Percentiles rank a stretch among this genome's conserved stretches.
Evolutionary conservation across 371 early-diverging fungal species (phyloP).

Genomic region (Actinomucor elegans): DNA sequence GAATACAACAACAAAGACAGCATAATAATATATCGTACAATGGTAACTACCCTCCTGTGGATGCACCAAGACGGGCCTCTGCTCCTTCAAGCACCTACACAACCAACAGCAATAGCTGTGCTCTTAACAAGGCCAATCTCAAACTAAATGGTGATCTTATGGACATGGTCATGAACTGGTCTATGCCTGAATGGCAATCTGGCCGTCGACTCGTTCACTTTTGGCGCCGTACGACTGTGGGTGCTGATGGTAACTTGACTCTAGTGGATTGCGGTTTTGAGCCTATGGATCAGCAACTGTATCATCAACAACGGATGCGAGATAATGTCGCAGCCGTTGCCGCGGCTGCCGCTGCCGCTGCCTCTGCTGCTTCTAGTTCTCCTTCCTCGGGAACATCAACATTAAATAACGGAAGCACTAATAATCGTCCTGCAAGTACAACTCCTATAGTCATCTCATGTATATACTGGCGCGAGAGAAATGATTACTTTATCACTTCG

Average conservation of each 20-base stretch:
- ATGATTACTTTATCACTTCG: constrained; percentile 76
- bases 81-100: constrained; percentile 1
- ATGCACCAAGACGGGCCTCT: neutral
- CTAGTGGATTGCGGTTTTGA: constrained; percentile 17
- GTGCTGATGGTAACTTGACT: neutral
- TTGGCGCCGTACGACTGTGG: constrained; percentile 34
- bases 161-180: constrained; percentile 40
- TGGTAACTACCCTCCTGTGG: neutral
- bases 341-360: constrained; percentile 8
- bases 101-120: constrained; percentile 11
- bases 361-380: neutral
- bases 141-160: constrained; percentile 12
- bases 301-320: constrained; percentile 17
- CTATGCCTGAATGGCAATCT: constrained; percentile 61
- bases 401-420: neutral
- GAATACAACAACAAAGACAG: neutral
- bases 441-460: constrained; percentile 19
- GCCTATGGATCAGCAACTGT: constrained; percentile 12
- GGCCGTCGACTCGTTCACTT: constrained; percentile 78
- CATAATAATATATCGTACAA: neutral
- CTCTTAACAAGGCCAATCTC: constrained; percentile 12
- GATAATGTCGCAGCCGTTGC: constrained; percentile 11
- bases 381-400: neutral
- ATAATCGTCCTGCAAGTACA: neutral
- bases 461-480: constrained; percentile 74